Base-by-base conservation (phyloP, 164 flowering plant species). In the Magnolia changhungtana region DNA sequence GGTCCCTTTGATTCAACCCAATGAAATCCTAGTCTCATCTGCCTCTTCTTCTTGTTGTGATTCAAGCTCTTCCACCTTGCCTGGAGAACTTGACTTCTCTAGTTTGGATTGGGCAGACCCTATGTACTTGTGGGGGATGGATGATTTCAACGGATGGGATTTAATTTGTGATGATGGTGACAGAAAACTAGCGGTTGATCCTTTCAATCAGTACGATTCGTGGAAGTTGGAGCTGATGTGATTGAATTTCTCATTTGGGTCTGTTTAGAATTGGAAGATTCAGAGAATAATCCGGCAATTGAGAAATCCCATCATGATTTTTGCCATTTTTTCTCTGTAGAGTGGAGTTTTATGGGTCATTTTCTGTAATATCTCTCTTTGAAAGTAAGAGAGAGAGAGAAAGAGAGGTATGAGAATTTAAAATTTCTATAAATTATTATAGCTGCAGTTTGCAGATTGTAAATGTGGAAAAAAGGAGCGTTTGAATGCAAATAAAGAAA, bases 1-100 rank as follows among this genome's bases (percentile, higher is more conserved):
- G 73, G 89, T 90, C 52, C 94, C 94, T 10, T 27, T 90, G 31
- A 82, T 88, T 72, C 80, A 90, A 61, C 90, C 92, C 0, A 82
- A 89, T 82, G 92, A 90, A 71, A 89, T 89, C 24, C 74, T 87
- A 4, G 85, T 84, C 50, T 79, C 86, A 9, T 77, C 74, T 68
- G 73, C 72, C 24, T 67, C 83, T 24, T 66, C 83, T 18, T 82
- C 86, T 11, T 77, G 74, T 52, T 68, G 70, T 24, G 63, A 83
- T 29, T 65, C 83, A 10, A 80, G 89, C 7, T 75, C 83, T 1
- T 75, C 88, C 0, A 78, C 86, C 2, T 75, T 69, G 19, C 72
- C 80, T 24, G 83, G 80, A 45, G 85, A 84, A 9, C 51, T 82
- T 72, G 76, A 76, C 67, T 76, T 87, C 20, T 75, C 86, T 45